Base-by-base conservation (phyloP, 1,284 basidiomycete species). In the Ceratobasidium sp. region DNA sequence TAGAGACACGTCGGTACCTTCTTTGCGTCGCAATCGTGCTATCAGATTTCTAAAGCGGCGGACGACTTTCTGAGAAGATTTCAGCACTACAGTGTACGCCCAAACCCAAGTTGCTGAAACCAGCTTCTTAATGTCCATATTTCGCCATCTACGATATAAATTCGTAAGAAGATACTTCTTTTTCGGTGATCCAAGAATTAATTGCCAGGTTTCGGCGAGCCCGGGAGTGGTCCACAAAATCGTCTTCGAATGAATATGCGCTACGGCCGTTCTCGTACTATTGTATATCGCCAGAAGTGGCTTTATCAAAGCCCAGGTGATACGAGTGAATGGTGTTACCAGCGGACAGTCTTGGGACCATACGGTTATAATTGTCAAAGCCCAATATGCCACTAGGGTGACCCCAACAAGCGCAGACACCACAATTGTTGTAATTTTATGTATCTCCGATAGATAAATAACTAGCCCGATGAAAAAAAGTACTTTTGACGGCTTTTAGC, bases 361-460 rank as follows among this genome's bases (percentile, higher is more conserved):
- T 20, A 67, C 23, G n/a, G 64, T 7, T 2, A 67, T 12, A 49
- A 67, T 15, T 3, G 64, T 67, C 20, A 49, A 49, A 3, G 28
- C 26, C 23, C n/a, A 46, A 39, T 67, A 67, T 49, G 46, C 64
- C 28, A n/a, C 18, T 26, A 49, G 18, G 13, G 64, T 49, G 2
- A 67, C n/a, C 20, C 42, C 42, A 23, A 67, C 64, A 3, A 67
- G 42, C 1, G 42, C 42, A 6, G n/a, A 2, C 20, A 51, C 46
- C 13, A 49, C 10, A 2, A 51, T 51, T 28, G 46, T 26, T 10
- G 64, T 18, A 4, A 44, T 49, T 49, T 13, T 10, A 33, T 67
- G 42, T 3, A 67, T 67, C 18, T 67, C 64, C n/a, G 42, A 67
- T 49, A 67, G 44, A 49, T 67, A 67, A n/a, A 67, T 51, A 2